A percentile compares a stretch with the other conserved stretches of the same genome.
Evolutionary conservation across 805 yeast genomes (phyloP).

Genomic region (Hemisphaericaspora nanyangensis): DNA sequence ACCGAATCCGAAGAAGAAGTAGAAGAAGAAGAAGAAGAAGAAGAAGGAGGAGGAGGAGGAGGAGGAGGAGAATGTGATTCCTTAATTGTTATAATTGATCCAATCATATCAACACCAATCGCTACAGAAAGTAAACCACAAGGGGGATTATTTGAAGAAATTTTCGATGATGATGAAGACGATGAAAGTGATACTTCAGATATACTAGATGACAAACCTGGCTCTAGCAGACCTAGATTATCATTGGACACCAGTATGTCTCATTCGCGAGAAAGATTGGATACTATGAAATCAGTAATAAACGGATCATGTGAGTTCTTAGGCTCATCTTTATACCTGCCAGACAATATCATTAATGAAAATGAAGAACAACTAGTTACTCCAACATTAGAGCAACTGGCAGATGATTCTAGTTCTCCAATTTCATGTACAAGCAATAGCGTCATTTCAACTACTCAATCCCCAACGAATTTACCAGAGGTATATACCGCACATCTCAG

Average conservation of each 20-base stretch:
- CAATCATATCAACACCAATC: too few relatives aligned
- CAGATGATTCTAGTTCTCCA: not conserved
- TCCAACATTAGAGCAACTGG: not conserved
- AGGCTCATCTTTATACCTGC: not conserved
- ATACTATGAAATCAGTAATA: not conserved
- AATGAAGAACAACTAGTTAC: not conserved
- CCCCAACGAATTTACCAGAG: not conserved
- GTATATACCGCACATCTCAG: not conserved
- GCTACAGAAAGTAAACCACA: too few relatives aligned
- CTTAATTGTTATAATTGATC: too few relatives aligned
- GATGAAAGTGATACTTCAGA: not conserved
- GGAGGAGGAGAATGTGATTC: too few relatives aligned
- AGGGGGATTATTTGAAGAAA: not conserved
- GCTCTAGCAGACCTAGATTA: not conserved
- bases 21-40: not conserved
- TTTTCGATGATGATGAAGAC: not conserved
- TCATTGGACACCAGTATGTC: not conserved
- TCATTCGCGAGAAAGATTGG: not conserved
- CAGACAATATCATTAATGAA: not conserved
- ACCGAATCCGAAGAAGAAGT: slow-evolving; percentile 3
- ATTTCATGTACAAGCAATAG: not conserved
- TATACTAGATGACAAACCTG: too few relatives aligned
- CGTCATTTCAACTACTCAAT: not conserved
- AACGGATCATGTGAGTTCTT: not conserved
- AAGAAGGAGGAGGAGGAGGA: too few relatives aligned